These are phyloP conservation scores for Elsinoe arachidis DNA, from an alignment of 2,329 filamentous ascomycete species.

Conservation along the genomic window DNA sequence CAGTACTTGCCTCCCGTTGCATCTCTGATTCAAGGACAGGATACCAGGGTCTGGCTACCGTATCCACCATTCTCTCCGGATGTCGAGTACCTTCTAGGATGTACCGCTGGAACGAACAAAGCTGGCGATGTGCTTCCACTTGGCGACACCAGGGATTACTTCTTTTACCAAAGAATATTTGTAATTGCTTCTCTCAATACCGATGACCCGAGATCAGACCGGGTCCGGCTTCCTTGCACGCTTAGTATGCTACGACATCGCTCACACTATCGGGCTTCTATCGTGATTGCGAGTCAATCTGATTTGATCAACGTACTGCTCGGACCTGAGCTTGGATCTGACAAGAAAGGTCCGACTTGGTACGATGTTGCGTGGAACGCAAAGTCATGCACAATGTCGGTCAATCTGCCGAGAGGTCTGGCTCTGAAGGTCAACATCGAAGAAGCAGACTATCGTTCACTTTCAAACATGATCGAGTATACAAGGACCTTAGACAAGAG, in stretches of 20 bases:
- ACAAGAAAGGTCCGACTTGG: conserved; percentile 60
- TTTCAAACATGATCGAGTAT: conserved; percentile 82
- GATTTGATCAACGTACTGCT: conserved; percentile 67
- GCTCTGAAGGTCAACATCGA: conserved; percentile 60
- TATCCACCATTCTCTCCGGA: conserved; percentile 68
- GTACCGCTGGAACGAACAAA: conserved; percentile 40
- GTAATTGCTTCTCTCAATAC: conserved; percentile 69
- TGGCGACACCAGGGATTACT: conserved; percentile 63
- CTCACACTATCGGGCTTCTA: conserved; percentile 59
- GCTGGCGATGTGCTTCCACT: conserved; percentile 65
- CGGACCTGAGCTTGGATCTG: conserved; percentile 47
- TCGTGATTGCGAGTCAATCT: conserved; percentile 71
- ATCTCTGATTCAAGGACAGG: conserved; percentile 66
- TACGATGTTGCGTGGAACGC: conserved; percentile 73
- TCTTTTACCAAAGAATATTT: conserved; percentile 71
- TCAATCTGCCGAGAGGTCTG: conserved; percentile 69
- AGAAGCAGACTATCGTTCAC: conserved; percentile 66
- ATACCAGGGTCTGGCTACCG: conserved; percentile 72
- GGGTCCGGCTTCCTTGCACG: conserved; percentile 62
- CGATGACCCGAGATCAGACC: conserved; percentile 57
- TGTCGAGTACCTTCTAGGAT: conserved; percentile 60
- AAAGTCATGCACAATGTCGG: conserved; percentile 54
- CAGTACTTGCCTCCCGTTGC: conserved; percentile 58
- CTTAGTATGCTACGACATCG: conserved; percentile 65
- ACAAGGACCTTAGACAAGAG: conserved; percentile 66